phyloP scores from a whole-genome alignment of 1,139 yeast genomes.

The Geotrichum citri-aurantii region DNA sequence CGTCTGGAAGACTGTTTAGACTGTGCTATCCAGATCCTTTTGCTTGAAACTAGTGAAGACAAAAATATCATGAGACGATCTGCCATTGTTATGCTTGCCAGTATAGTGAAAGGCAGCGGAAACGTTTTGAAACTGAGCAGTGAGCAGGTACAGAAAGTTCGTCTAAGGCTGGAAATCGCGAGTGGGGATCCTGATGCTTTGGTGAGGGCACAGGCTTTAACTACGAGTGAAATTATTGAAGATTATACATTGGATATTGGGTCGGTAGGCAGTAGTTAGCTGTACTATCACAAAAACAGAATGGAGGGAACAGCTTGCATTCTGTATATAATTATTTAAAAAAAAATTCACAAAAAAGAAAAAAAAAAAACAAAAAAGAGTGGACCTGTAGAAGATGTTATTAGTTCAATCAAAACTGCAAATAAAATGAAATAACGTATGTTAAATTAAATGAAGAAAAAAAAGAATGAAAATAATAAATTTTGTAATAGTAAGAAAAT shows the following conservation, averaged over 20 bases:
- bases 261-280: neutral
- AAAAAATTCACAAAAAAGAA: too few species aligned
- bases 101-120: conserved; percentile 45
- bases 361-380: neutral
- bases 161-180: conserved; percentile 5
- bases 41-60: conserved; percentile 47
- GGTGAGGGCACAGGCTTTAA: conserved; percentile 10
- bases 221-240: conserved; percentile 1
- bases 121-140: neutral
- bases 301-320: neutral
- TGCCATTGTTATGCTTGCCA: conserved; percentile 64
- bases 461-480: neutral
- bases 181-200: conserved; percentile 12
- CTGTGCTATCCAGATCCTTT: conserved; percentile 68
- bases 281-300: neutral
- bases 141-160: neutral
- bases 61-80: conserved; percentile 62
- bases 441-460: neutral
- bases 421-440: neutral
- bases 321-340: too few species aligned
- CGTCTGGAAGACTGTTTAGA: conserved; percentile 57
- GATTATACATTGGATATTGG: neutral
- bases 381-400: neutral
- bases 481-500: too few species aligned
- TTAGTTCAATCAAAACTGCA: neutral